Conservation (phyloP, 140 eudicot genomes). For the Flaveria floridana region DNA sequence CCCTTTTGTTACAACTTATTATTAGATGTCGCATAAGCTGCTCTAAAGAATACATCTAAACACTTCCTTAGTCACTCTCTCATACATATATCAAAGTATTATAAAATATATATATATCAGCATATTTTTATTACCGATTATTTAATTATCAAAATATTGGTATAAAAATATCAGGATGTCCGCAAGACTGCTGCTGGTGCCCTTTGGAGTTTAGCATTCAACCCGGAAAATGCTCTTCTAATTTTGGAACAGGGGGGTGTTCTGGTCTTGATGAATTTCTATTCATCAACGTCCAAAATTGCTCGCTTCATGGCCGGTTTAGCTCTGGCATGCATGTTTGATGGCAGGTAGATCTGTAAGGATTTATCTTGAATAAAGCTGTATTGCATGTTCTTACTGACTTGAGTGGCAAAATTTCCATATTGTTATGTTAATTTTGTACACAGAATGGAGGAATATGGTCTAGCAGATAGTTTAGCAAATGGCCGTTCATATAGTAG, state of each 20-base stretch:
- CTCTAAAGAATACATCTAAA: background rate
- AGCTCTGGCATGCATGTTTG: conserved; percentile 92
- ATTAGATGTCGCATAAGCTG: background rate
- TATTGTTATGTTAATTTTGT: conserved; percentile 15
- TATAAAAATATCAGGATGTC: conserved; percentile 57
- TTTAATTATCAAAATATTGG: background rate
- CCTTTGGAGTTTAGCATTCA: conserved; percentile 92
- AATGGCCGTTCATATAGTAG: conserved; percentile 58
- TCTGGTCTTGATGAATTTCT: conserved; percentile 61
- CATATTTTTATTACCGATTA: background rate
- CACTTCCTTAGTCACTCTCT: background rate
- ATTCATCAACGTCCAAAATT: conserved; percentile 77
- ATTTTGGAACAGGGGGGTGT: conserved; percentile 90
- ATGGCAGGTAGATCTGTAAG: conserved; percentile 63
- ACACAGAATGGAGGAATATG: conserved; percentile 82
- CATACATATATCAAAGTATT: background rate
- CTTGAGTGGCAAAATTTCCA: background rate
- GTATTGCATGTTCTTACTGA: background rate
- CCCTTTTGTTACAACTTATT: no score
- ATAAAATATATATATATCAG: no score
- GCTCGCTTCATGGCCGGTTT: conserved; percentile 94
- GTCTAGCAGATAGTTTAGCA: conserved; percentile 52
- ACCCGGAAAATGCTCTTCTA: conserved; percentile 85
- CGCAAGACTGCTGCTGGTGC: conserved; percentile 98
- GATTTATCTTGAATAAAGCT: background rate